A percentile compares a stretch with the other conserved stretches of the same genome.
Evolutionary conservation across 805 yeast genomes (phyloP).

Genomic region (Sugiyamaella lignohabitans): DNA sequence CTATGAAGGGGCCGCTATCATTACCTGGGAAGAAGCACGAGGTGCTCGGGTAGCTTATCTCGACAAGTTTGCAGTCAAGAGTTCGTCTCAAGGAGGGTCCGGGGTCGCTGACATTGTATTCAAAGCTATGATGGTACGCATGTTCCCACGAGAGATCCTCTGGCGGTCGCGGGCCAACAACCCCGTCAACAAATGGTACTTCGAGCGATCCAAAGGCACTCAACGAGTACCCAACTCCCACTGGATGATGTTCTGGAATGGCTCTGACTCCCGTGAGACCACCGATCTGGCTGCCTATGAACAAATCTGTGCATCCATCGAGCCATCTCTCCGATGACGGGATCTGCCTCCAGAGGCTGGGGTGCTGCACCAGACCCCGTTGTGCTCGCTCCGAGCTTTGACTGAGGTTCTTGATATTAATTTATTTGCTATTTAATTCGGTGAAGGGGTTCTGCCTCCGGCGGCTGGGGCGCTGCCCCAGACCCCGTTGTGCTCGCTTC

Average conservation of each 20-base stretch:
- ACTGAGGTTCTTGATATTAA: too few species aligned
- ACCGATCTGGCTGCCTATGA: conserved; percentile 42
- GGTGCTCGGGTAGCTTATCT: conserved; percentile 57
- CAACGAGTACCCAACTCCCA: conserved; percentile 39
- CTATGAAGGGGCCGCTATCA: conserved; percentile 90
- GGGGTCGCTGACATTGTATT: conserved; percentile 92
- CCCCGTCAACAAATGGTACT: conserved; percentile 97
- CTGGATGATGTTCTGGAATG: conserved; percentile 43
- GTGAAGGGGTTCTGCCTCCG: not conserved
- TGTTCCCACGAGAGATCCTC: conserved; percentile 65
- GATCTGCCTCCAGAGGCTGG: not conserved
- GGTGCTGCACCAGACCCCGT: not conserved
- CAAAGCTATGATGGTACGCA: conserved; percentile 60
- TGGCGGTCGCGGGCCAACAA: conserved; percentile 88
- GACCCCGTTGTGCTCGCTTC: not conserved
- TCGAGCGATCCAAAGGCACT: conserved; percentile 79
- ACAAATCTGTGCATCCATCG: conserved; percentile 49
- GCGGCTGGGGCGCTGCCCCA: not conserved
- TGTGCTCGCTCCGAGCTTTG: not conserved
- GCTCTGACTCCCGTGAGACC: conserved; percentile 26
- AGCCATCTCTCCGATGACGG: conserved; percentile 41
- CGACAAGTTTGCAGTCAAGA: conserved; percentile 89
- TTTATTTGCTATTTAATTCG: not conserved
- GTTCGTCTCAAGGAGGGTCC: conserved; percentile 78
- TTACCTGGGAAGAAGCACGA: conserved; percentile 62